phyloP scores from a whole-genome alignment of 225 moss, liverwort and hornwort species.

The Physcomitrellopsis africana region DNA sequence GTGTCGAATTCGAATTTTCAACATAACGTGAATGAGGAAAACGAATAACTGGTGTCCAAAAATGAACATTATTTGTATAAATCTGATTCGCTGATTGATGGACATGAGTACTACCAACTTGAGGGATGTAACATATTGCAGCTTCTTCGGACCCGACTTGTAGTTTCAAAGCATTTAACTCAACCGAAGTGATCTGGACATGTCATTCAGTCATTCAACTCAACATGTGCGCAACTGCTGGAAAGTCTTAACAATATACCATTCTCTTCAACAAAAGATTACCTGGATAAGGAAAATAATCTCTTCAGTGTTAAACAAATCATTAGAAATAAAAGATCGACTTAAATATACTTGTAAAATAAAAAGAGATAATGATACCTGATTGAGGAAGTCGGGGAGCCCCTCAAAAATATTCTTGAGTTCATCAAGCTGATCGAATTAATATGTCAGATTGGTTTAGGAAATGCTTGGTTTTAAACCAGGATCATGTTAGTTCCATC shows the following conservation, averaged over 20 bases:
- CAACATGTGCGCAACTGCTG: slow-evolving; percentile 20
- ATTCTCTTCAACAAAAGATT: background rate
- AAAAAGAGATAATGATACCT: slow-evolving; percentile 48
- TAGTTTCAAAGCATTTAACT: slow-evolving; percentile 61
- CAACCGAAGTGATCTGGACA: slow-evolving; percentile 63
- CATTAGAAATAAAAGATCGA: background rate
- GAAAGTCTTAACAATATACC: slow-evolving; percentile 8
- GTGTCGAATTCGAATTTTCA: slow-evolving; percentile 11
- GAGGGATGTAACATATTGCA: slow-evolving; percentile 84
- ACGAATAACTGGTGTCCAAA: background rate
- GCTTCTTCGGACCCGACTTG: slow-evolving; percentile 47
- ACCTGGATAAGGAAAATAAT: background rate
- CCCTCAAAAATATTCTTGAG: slow-evolving; percentile 88
- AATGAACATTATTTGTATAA: background rate
- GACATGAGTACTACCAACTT: slow-evolving; percentile 71
- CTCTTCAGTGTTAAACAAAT: background rate
- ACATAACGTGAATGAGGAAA: background rate
- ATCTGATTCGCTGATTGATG: background rate
- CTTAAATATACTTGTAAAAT: background rate
- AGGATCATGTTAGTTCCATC: background rate
- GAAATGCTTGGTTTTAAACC: background rate
- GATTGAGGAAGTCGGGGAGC: slow-evolving; percentile 85
- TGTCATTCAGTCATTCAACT: slow-evolving; percentile 23
- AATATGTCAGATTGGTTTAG: slow-evolving; percentile 26
- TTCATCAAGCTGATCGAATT: slow-evolving; percentile 73